These are phyloP conservation scores for Metarhizium humberi DNA, from an alignment of 2,329 filamentous ascomycete genomes.

Conservation along the genomic window DNA sequence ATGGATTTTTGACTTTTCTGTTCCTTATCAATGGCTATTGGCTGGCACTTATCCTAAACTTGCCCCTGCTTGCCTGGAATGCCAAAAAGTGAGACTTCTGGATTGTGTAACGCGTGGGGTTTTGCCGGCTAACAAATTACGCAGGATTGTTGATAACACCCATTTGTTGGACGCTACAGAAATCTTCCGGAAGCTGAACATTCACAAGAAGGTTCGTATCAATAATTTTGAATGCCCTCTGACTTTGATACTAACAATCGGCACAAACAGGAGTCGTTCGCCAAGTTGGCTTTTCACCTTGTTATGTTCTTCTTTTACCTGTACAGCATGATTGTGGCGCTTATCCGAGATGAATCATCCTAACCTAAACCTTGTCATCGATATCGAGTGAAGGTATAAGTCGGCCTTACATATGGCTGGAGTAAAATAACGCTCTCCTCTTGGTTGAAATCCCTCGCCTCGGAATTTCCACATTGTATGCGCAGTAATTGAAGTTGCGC, in stretches of 20 bases:
- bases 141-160: slow-evolving; percentile 90
- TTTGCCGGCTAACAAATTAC: not conserved
- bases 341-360: slow-evolving; percentile 90
- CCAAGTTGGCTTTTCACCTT: slow-evolving; percentile 97
- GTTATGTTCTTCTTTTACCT: slow-evolving; percentile 99
- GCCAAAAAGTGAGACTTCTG: slow-evolving; percentile 74
- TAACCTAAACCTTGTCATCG: slow-evolving; percentile 33
- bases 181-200: slow-evolving; percentile 98
- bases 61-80: slow-evolving; percentile 89
- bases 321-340: slow-evolving; percentile 95
- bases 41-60: slow-evolving; percentile 83
- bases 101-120: not conserved
- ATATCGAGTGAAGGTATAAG: not conserved
- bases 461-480: not conserved
- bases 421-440: not conserved
- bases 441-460: not conserved
- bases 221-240: not conserved
- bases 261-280: slow-evolving; percentile 76
- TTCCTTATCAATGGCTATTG: slow-evolving; percentile 99
- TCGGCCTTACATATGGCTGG: not conserved
- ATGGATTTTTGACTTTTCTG: slow-evolving; percentile 88
- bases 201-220: slow-evolving; percentile 82
- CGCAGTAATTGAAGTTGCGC: not conserved
- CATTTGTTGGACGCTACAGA: slow-evolving; percentile 96
- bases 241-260: slow-evolving; percentile 11